Percentiles rank a stretch among this genome's conserved stretches.
phyloP scores from a whole-genome alignment of 1,139 yeast genomes.

The Blastobotrys elegans region DNA sequence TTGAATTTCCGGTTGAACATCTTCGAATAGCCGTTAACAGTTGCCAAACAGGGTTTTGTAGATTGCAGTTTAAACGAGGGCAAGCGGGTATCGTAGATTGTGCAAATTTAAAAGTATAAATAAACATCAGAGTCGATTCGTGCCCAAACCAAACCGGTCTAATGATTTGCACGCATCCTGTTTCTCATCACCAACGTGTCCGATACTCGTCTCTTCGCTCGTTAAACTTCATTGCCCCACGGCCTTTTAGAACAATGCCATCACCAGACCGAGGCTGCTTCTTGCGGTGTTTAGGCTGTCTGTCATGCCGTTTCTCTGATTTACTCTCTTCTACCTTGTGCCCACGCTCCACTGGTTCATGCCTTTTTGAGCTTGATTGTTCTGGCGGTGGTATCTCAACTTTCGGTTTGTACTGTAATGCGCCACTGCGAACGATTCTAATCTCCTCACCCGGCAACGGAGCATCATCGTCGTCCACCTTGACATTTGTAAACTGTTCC shows the following conservation, averaged over 20 bases:
- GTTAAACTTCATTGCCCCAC: constrained; percentile 30
- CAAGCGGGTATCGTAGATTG: no score
- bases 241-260: constrained; percentile 26
- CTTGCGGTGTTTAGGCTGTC: neutral
- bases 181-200: neutral
- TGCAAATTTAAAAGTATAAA: no score
- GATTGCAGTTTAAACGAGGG: no score
- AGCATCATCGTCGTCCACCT: constrained; percentile 32
- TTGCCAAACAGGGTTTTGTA: no score
- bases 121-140: no score
- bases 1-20: no score
- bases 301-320: neutral
- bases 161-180: no score
- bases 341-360: neutral
- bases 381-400: neutral
- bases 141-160: no score
- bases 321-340: neutral
- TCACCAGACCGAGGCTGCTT: neutral
- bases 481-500: constrained; percentile 26
- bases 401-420: constrained; percentile 21
- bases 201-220: constrained; percentile 17
- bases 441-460: constrained; percentile 43
- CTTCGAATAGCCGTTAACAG: no score
- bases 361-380: neutral
- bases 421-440: constrained; percentile 58